Evolutionary conservation across 2,329 filamentous ascomycete genomes (phyloP).

Genomic region (Oidium heveae): DNA sequence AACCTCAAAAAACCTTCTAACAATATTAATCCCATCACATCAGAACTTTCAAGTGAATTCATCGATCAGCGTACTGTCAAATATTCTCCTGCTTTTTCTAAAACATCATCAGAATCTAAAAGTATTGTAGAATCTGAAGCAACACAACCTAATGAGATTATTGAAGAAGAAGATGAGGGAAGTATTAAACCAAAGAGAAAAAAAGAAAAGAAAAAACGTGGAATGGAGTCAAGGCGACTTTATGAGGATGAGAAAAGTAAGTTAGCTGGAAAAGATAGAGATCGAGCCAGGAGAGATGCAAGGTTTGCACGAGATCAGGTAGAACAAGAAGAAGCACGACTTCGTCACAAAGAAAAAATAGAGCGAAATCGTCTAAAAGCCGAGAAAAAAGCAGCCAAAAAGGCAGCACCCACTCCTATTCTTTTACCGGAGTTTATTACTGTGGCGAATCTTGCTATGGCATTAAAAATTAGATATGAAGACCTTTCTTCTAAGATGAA

Average conservation of each 20-base stretch:
- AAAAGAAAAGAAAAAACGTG: conserved; percentile 1
- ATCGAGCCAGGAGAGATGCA: conserved; percentile 11
- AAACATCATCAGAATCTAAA: too few species aligned
- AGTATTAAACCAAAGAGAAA: conserved; percentile 1
- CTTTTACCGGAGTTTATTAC: conserved; percentile 78
- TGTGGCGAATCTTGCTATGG: conserved; percentile 54
- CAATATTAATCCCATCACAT: too few species aligned
- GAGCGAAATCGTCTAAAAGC: conserved; percentile 12
- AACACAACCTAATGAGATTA: too few species aligned
- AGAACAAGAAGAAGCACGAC: conserved; percentile 13
- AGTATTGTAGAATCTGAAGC: too few species aligned
- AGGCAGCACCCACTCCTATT: conserved; percentile 30
- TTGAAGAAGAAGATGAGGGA: too few species aligned
- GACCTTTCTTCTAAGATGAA: conserved; percentile 52
- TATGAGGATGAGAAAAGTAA: conserved; percentile 3
- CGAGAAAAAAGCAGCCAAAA: conserved; percentile 17
- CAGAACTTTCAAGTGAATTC: too few species aligned
- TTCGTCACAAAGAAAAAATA: conserved; percentile 19
- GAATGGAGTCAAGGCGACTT: conserved; percentile 1
- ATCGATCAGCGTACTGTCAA: too few species aligned
- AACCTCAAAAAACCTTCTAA: too few species aligned
- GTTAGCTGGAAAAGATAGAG: conserved; percentile 7
- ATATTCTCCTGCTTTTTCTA: too few species aligned
- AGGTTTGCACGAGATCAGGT: conserved; percentile 10
- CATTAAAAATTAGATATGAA: conserved; percentile 43